A percentile compares a stretch with the other conserved stretches of the same genome.
Conservation (phyloP, 2,329 filamentous ascomycete species). For the Aureobasidium sp. region DNA sequence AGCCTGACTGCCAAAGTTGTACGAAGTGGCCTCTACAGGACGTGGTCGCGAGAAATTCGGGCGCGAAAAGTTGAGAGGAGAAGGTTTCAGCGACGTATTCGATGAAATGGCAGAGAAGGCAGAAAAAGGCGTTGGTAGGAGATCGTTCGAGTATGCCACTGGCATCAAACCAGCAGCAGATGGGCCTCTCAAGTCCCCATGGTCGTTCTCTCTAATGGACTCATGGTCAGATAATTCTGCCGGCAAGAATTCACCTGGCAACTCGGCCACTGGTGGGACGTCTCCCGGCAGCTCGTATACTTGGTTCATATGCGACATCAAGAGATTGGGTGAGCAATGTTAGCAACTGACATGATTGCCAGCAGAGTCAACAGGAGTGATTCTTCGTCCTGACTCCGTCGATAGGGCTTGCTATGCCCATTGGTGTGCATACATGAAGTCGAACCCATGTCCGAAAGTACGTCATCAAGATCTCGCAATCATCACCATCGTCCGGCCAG, state of each 20-base stretch:
- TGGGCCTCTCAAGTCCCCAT: neutral
- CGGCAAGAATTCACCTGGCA: neutral
- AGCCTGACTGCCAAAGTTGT: neutral
- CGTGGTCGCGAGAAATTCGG: slow-evolving; percentile 22
- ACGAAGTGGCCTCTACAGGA: neutral
- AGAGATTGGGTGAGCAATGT: neutral
- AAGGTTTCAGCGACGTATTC: slow-evolving; percentile 12
- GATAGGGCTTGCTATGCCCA: neutral
- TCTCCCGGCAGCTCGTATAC: slow-evolving; percentile 2
- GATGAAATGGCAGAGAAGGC: neutral
- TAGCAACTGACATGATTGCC: neutral
- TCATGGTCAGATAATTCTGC: neutral
- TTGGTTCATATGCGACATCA: neutral
- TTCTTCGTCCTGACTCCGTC: neutral
- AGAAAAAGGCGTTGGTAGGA: neutral
- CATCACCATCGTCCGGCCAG: neutral
- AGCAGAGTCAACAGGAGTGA: neutral
- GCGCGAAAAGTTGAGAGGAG: slow-evolving; percentile 21
- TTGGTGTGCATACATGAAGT: neutral
- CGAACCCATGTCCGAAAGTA: slow-evolving; percentile 2
- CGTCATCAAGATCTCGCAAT: neutral
- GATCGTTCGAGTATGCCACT: neutral
- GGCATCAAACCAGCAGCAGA: neutral
- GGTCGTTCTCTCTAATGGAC: neutral
- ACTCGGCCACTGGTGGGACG: neutral